Evolutionary conservation across 345 rosid species (phyloP), one percentile per base, ranked within the genome.

Genomic region (Eucalyptus curtisii): DNA sequence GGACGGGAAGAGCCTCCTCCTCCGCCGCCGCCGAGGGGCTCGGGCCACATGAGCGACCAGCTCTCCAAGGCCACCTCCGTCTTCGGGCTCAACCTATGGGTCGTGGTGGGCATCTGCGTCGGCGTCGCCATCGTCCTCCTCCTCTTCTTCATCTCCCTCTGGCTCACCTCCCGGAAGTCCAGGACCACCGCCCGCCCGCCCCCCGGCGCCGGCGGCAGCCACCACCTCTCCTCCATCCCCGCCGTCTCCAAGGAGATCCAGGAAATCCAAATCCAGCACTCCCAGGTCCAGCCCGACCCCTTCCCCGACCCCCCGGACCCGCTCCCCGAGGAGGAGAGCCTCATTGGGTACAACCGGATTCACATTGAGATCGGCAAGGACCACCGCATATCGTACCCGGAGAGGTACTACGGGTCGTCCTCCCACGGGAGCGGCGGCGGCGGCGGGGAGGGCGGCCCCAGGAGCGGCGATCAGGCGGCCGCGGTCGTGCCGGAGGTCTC

Each of bases 141-240:
- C 22, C 98, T 97, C 86, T 97, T 97, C 92, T 89, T 97, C 59
- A 91, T 96, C 89, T 94, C 99, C 45, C 95, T 97, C 55, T 97
- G 97, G 88, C 87, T 96, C 45, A 95, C 95, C 71, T 96, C 98
- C 12, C 93, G 91, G 81, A 92, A 96, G 48, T 93, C 95, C 37
- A 95, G 93, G 85, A 53, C 49, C 86, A 45, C 49, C 86, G 44
- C 27, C 53, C 27, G 81, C 15, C 37, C 82, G 12, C 47, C 27
- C 47, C 92, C 95, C 71, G 6, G 13, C 61, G 30, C 5, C 61
- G 27, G 30, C 61, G 3, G 30, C 61, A 8, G 61, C 30, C n/a
- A 92, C 61, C 61, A 93, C 57, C 96, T 95, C 37, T 95, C 53
- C 91, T 96, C 89, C 80, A 94, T 94, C 89, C 97, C 98, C 6